Percentiles rank a stretch among this genome's conserved stretches.
phyloP scores from a whole-genome alignment of 177 flowering plant genomes.

The Vitis hybrid region DNA sequence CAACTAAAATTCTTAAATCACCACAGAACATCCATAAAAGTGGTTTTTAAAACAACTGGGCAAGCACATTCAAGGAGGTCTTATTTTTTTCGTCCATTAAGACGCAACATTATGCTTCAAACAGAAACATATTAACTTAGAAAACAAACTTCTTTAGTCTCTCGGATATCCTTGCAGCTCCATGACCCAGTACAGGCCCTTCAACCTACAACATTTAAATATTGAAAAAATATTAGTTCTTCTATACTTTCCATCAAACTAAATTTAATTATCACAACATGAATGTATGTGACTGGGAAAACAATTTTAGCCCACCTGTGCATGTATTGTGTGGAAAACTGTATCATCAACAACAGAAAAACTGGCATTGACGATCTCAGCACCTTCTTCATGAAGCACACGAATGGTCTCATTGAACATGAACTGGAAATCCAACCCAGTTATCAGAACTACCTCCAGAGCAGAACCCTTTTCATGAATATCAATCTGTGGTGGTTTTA shows the following conservation, averaged over 20 bases:
- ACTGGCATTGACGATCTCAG: constrained; percentile 47
- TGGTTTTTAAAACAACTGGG: too few relatives aligned
- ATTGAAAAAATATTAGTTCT: background rate
- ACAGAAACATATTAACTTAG: constrained; percentile 2
- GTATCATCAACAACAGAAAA: constrained; percentile 31
- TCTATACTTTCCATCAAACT: too few relatives aligned
- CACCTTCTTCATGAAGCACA: constrained; percentile 58
- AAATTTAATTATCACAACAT: background rate
- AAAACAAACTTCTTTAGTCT: constrained; percentile 33
- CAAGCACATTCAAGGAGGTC: too few relatives aligned
- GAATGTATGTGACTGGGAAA: background rate
- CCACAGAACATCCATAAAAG: too few relatives aligned
- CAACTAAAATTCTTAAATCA: too few relatives aligned
- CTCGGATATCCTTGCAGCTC: constrained; percentile 29
- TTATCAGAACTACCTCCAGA: constrained; percentile 43
- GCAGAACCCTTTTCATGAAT: constrained; percentile 44
- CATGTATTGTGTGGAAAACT: constrained; percentile 46
- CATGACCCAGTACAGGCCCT: constrained; percentile 16
- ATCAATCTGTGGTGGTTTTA: constrained; percentile 36
- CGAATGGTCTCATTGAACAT: constrained; percentile 47
- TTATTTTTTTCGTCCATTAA: too few relatives aligned
- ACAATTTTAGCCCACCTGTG: constrained; percentile 26
- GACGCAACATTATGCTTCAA: background rate
- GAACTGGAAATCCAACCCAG: constrained; percentile 44
- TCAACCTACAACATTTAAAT: constrained; percentile 22